Evolutionary conservation across 176 grass and related monocot genomes (phyloP).

Genomic region (Paspalum vaginatum): DNA sequence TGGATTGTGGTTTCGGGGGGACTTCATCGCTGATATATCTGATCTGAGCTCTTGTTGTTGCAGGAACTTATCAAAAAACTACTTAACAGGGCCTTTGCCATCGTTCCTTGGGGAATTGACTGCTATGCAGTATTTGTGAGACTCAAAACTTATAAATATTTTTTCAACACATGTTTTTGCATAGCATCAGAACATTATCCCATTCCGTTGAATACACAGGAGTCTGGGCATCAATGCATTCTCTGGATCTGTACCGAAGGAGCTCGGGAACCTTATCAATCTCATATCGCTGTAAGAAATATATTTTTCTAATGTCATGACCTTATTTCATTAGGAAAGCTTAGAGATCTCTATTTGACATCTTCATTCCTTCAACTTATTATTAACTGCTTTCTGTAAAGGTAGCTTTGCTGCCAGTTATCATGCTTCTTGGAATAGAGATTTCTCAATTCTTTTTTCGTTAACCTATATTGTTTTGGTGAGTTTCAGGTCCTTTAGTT

Average conservation of each 20-base stretch:
- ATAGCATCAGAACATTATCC: not conserved
- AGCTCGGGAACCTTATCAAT: conserved; percentile 67
- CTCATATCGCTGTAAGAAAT: conserved; percentile 57
- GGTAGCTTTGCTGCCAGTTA: not conserved
- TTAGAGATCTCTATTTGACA: no score
- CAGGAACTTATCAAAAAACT: conserved; percentile 63
- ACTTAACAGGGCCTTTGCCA: conserved; percentile 72
- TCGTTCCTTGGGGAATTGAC: conserved; percentile 68
- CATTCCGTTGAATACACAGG: conserved; percentile 47
- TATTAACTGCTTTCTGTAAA: not conserved
- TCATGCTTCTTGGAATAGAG: not conserved
- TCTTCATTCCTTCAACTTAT: no score
- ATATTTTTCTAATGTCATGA: not conserved
- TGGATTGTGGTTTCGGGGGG: not conserved
- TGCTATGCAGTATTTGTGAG: conserved; percentile 67
- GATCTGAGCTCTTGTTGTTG: conserved; percentile 22
- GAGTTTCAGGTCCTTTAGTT: conserved; percentile 46
- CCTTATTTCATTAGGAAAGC: no score
- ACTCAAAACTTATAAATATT: not conserved
- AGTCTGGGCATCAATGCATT: conserved; percentile 65
- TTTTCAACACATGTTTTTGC: not conserved
- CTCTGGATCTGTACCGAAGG: conserved; percentile 77
- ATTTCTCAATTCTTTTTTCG: not conserved
- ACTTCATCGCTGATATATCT: not conserved
- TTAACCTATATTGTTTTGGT: not conserved